Base-by-base conservation (phyloP, 169 alveolate species). In the Eimeria zaria region DNA sequence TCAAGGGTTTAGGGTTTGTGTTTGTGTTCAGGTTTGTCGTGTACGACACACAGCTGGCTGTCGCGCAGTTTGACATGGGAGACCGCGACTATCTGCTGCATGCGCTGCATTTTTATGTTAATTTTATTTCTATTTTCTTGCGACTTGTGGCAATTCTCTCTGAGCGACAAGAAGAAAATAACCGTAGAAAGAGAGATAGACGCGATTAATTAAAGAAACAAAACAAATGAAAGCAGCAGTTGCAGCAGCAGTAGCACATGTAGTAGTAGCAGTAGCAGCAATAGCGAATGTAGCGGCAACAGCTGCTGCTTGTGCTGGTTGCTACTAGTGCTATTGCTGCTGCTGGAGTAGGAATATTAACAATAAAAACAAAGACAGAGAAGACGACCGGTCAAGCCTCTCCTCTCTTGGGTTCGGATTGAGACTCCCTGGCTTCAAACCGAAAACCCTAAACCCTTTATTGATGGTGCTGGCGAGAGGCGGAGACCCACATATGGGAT, bases 11-110 rank as follows among this genome's bases (percentile, higher is more conserved):
- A n/a, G 53, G 36, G 51, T 55, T 78, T 44, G 85, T 44, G 46
- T 58, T n/a, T n/a, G n/a, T n/a, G n/a, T 44, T 3, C 90, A 91
- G 96, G 80, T 91, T 76, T 58, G 96, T 91, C 0, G 67, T 91
- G 44, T 91, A 71, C 67, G 96, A 91, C 53, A 91, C 96, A 81
- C 96, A 91, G 80, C 89, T 91, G 90, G 76, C 96, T 16, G 80
- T 91, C 41, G 96, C 83, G 53, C 83, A 71, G 90, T 58, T 69
- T 18, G 64, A 73, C 18, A 46, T 74, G 36, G 96, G 96, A 1
- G 9, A 81, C 36, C 16, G 89, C 14, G 96, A 91, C 90, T 91
- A 76, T 67, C 81, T 91, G 55, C 62, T 76, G 88, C 96, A 91
- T 48, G 96, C 96, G 0, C 14, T 91, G 3, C 96, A 91, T 67